Evolutionary conservation across 2,329 filamentous ascomycete genomes (phyloP), one percentile per base, ranked within the genome.

Genomic region (Zasmidium citrigriseum): DNA sequence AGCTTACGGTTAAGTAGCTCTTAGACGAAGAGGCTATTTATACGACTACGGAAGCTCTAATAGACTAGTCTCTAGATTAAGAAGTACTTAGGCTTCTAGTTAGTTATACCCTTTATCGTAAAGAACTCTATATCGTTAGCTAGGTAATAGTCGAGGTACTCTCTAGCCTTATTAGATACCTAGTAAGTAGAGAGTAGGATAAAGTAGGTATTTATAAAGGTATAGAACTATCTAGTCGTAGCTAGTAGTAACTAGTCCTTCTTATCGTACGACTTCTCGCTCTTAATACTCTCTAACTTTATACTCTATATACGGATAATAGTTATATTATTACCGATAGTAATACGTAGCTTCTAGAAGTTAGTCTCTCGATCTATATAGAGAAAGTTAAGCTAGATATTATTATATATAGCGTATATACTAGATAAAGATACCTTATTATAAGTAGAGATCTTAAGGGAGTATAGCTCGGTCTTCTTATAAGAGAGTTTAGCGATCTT

Each of bases 281-380:
- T 23, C 24, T 50, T 27, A 50, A 50, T 24, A 18, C 23, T 50
- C 47, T 50, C 10, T 12, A 22, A n/a, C 23, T 50, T 23, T 20
- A 50, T n/a, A 27, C 20, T 23, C 25, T 14, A 9, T 23, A 24
- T 23, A 24, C 24, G 47, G 16, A 4, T 24, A 25, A 25, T 16
- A 3, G 21, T 50, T 50, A 50, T 23, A 20, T 50, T 23, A 24
- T 50, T 20, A 20, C 47, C 24, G 24, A 24, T 22, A 25, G 16
- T 24, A 24, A 50, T 23, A n/a, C 24, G 16, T 10, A 50, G 47
- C 9, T 50, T 50, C 21, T 50, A n/a, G 47, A 50, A 50, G 47
- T 50, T 24, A n/a, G n/a, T 22, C 21, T 50, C 47, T 50, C n/a
- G 20, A 25, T 25, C 23, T 23, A 50, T 23, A 12, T 18, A 16